A percentile compares a stretch with the other conserved stretches of the same genome.
These are phyloP conservation scores for Leccinellum rugosiceps DNA, from an alignment of 768 basidiomycete genomes.

Conservation along the genomic window DNA sequence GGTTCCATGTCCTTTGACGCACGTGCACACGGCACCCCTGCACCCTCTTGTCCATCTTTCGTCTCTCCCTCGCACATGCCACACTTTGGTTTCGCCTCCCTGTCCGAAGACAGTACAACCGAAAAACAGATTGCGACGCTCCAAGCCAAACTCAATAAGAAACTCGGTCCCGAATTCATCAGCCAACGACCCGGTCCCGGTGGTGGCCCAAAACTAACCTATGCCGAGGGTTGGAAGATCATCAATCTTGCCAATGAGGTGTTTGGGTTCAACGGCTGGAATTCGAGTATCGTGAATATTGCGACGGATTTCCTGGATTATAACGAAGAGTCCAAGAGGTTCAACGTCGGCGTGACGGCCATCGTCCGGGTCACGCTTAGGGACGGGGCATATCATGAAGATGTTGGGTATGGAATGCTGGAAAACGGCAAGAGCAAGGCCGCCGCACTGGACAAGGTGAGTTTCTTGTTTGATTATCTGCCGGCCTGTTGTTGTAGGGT, in stretches of 20 bases:
- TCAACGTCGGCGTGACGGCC: constrained; percentile 75
- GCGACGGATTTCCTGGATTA: constrained; percentile 78
- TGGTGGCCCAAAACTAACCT: constrained; percentile 83
- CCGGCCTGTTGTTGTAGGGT: neutral
- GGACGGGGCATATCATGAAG: constrained; percentile 90
- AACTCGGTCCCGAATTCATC: constrained; percentile 92
- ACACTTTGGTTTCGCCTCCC: constrained; percentile 3
- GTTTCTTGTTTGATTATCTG: constrained; percentile 17
- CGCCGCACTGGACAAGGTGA: constrained; percentile 86
- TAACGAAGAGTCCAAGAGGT: constrained; percentile 62
- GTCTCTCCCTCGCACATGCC: constrained; percentile 1
- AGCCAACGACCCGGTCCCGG: constrained; percentile 86
- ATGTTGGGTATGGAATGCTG: constrained; percentile 84
- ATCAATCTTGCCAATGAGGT: constrained; percentile 98
- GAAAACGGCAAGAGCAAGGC: constrained; percentile 88
- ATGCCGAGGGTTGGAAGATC: constrained; percentile 97
- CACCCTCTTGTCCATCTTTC: constrained; percentile 3
- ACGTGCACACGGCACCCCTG: constrained; percentile 46
- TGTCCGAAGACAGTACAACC: constrained; percentile 60
- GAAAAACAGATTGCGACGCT: constrained; percentile 57
- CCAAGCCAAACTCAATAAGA: constrained; percentile 80
- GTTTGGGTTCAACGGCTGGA: constrained; percentile 98
- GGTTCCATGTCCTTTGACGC: constrained; percentile 63
- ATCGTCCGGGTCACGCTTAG: constrained; percentile 82
- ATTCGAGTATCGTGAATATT: constrained; percentile 70